phyloP scores from a whole-genome alignment of 1,284 basidiomycete species.

The Pseudozyma hubeiensis region DNA sequence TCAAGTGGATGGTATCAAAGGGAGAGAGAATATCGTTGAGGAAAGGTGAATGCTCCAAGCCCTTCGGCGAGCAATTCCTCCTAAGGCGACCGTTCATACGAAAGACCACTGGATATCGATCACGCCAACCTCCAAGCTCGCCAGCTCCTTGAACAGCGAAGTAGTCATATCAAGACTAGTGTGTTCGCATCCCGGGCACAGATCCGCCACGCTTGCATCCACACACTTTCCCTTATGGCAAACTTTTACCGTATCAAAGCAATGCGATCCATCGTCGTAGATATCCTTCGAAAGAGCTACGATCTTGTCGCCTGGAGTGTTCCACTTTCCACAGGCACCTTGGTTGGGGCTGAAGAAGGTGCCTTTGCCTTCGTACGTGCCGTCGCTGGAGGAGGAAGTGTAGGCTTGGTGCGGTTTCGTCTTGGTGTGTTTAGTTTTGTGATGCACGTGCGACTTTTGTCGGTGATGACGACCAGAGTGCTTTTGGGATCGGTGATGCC shows the following conservation, averaged over 20 bases:
- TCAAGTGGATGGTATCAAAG: neutral
- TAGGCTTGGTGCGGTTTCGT: neutral
- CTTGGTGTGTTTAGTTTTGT: constrained; percentile 4
- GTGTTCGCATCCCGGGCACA: constrained; percentile 29
- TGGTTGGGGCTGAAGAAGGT: constrained; percentile 39
- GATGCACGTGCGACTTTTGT: neutral
- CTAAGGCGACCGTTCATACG: neutral
- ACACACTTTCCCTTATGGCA: constrained; percentile 28
- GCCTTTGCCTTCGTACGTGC: constrained; percentile 25
- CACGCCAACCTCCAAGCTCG: constrained; percentile 20
- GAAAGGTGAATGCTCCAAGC: constrained; percentile 1
- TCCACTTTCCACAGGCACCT: constrained; percentile 40
- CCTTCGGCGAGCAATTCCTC: no score
- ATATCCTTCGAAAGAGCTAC: constrained; percentile 35
- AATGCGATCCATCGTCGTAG: constrained; percentile 32
- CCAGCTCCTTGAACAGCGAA: constrained; percentile 32
- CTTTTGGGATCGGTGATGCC: constrained; percentile 23
- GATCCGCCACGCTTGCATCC: constrained; percentile 30
- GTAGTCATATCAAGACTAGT: constrained; percentile 41
- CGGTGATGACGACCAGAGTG: constrained; percentile 7
- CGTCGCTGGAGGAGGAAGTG: neutral
- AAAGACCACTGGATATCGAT: constrained; percentile 43
- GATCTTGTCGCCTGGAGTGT: constrained; percentile 30
- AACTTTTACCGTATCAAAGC: constrained; percentile 13
- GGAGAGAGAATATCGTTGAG: neutral